phyloP scores from a whole-genome alignment of 768 basidiomycete species.

The Tricholoma bakamatsutake region DNA sequence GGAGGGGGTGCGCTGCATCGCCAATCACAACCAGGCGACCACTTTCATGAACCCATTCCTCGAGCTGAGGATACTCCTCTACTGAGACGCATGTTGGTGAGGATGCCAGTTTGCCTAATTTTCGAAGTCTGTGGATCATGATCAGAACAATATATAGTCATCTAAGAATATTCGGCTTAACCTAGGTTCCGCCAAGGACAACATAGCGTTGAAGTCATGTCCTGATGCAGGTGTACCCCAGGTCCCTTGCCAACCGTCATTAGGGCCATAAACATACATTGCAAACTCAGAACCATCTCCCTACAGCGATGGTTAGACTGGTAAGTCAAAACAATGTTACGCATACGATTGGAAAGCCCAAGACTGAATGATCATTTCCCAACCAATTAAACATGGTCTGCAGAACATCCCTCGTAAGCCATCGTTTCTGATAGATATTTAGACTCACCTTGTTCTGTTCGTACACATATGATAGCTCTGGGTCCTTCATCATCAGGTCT shows the following conservation, averaged over 20 bases:
- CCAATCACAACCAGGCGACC: conserved; percentile 46
- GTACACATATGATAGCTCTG: conserved; percentile 29
- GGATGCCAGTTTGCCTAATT: conserved; percentile 29
- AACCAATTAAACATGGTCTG: conserved; percentile 30
- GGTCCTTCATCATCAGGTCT: conserved; percentile 32
- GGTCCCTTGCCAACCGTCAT: conserved; percentile 20
- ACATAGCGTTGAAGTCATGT: conserved; percentile 21
- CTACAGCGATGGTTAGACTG: conserved; percentile 20
- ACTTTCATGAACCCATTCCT: conserved; percentile 43
- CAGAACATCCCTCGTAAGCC: not conserved
- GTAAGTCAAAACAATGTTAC: not conserved
- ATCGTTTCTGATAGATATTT: not conserved
- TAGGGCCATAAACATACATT: conserved; percentile 23
- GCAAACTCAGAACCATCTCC: conserved; percentile 28
- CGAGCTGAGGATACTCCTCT: conserved; percentile 31
- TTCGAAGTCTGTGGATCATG: conserved; percentile 24
- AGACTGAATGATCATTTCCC: conserved; percentile 25
- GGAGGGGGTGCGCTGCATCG: conserved; percentile 49
- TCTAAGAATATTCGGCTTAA: not conserved
- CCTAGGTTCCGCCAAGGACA: conserved; percentile 32
- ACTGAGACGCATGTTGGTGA: conserved; percentile 31
- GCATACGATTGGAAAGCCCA: conserved; percentile 28
- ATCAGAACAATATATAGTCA: not conserved
- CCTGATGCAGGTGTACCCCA: conserved; percentile 23
- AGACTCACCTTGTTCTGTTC: conserved; percentile 18